phyloP scores from a whole-genome alignment of 257 asterid species.

The Scutellaria minor region DNA sequence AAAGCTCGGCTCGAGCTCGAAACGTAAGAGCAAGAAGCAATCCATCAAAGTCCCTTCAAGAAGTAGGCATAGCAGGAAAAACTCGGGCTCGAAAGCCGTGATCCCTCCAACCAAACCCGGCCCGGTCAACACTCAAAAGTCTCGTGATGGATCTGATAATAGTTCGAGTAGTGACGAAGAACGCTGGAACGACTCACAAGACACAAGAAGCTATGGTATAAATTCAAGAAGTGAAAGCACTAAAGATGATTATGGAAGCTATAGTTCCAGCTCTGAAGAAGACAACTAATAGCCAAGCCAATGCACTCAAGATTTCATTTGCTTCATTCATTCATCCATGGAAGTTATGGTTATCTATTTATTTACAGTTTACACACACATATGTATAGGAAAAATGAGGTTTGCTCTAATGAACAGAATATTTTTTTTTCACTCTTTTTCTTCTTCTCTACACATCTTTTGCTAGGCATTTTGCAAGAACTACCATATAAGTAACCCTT shows the following conservation, averaged over 20 bases:
- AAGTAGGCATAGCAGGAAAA: constrained; percentile 28
- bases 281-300: background rate
- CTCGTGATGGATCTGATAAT: background rate
- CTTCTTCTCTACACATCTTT: constrained; percentile 16
- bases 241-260: background rate
- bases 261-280: constrained; percentile 9
- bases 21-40: constrained; percentile 34
- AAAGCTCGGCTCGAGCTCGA: constrained; percentile 39
- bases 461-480: constrained; percentile 31
- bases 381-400: constrained; percentile 36
- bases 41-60: constrained; percentile 30
- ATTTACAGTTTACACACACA: background rate
- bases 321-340: constrained; percentile 11
- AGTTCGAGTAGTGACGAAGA: constrained; percentile 43
- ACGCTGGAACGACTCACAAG: background rate
- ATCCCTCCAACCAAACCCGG: constrained; percentile 18
- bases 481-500: constrained; percentile 9
- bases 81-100: constrained; percentile 29
- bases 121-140: background rate
- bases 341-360: constrained; percentile 6
- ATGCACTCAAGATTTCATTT: constrained; percentile 25
- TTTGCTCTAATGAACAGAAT: constrained; percentile 27
- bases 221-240: constrained; percentile 22
- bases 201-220: constrained; percentile 17
- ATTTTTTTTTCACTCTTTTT: background rate